Evolutionary conservation across 2,329 filamentous ascomycete genomes (phyloP), one percentile per base, ranked within the genome.

Genomic region (Trichoderma brevicompactum): DNA sequence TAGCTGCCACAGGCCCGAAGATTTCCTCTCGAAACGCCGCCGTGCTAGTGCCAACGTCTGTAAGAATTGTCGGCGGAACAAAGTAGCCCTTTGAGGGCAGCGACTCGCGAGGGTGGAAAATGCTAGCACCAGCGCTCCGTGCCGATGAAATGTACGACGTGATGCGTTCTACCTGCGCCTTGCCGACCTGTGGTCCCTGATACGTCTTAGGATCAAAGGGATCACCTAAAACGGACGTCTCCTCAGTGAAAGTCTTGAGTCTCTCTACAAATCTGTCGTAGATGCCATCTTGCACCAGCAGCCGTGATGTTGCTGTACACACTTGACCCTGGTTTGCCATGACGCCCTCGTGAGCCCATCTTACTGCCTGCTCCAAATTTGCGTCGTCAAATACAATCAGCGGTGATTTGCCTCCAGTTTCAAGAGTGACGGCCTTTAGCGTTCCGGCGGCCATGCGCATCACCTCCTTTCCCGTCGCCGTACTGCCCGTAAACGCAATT

Each of bases 401-500:
- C 1, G 86, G 85, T 10, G 81, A 84, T 74, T 89, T 89, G 64
- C 86, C 86, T 44, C 86, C 86, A 10, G 84, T 85, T 74, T 87
- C 85, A 7, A 87, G 78, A 5, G 84, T 86, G 60, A 87, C 81
- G 69, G 85, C 85, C 75, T 87, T 87, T 74, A 85, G 74, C 44
- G 79, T 90, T 0, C 81, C 78, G 1, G 86, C 81, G 0, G 89
- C 89, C 77, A 85, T 81, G 71, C 88, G 88, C 88, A 91, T 91
- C 66, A 92, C 89, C 71, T 88, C 82, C 64, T 84, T 84, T 10
- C 87, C 89, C 1, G 89, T 92, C 6, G 80, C 80, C 1, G 89
- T 92, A 48, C 84, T 88, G 50, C 89, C 90, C 0, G 89, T 92
- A 69, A 92, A 92, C 0, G 89, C 88, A 67, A 92, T 81, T 79